Evolutionary conservation across 1,139 yeast species (phyloP).

Genomic region (Geotrichum phurueaensis): DNA sequence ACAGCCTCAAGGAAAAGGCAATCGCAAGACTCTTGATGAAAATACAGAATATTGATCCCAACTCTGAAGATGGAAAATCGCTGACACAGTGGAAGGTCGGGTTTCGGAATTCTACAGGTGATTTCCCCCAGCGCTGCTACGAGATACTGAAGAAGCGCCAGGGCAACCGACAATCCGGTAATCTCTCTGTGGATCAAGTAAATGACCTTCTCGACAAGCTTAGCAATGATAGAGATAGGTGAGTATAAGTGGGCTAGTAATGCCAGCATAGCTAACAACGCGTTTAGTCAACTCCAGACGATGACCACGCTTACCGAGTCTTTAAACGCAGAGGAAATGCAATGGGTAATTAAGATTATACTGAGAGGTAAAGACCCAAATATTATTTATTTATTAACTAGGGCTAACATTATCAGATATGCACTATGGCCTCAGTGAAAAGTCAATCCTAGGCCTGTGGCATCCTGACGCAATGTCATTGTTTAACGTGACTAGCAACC

Average conservation of each 20-base stretch:
- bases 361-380: conserved; percentile 44
- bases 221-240: conserved; percentile 19
- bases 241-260: background rate
- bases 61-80: conserved; percentile 46
- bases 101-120: conserved; percentile 36
- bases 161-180: conserved; percentile 34
- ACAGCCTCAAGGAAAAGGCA: conserved; percentile 37
- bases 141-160: conserved; percentile 38
- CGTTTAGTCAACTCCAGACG: conserved; percentile 34
- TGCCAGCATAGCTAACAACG: background rate
- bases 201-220: conserved; percentile 54
- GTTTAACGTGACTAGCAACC: conserved; percentile 60
- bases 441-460: conserved; percentile 58
- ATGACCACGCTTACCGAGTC: conserved; percentile 48
- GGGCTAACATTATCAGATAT: conserved; percentile 20
- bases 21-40: conserved; percentile 44
- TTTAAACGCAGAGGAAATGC: conserved; percentile 58
- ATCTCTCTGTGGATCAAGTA: conserved; percentile 50
- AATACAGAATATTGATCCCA: conserved; percentile 45
- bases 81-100: conserved; percentile 44
- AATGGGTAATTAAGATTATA: conserved; percentile 64
- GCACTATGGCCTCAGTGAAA: conserved; percentile 53
- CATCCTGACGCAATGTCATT: conserved; percentile 74
- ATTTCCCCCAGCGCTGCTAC: conserved; percentile 39
- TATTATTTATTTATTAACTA: background rate